Base-by-base conservation (phyloP, 805 yeast species). In the Yarrowia divulgata region DNA sequence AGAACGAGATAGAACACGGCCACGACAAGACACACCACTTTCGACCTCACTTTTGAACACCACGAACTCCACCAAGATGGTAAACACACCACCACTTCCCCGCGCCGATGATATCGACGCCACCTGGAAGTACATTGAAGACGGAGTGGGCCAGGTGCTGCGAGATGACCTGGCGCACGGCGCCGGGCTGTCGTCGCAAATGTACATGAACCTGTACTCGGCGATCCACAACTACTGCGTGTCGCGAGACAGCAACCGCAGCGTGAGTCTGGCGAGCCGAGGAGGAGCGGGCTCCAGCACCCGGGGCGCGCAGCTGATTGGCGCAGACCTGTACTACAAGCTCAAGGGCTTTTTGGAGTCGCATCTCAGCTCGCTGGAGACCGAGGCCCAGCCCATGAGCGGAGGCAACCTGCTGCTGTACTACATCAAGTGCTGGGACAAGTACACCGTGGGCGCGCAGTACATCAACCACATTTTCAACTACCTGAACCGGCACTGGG, bases 401-500 rank as follows among this genome's bases (percentile, higher is more conserved):
- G 82, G 84, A 62, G 97, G 91, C 73, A 80, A 88, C 1, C 90
- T 92, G 74, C 81, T 93, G 69, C 90, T 88, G 71, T 91, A 90
- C 76, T 95, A 95, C 75, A 97, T 91, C 55, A 84, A 88, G 75
- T 87, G 89, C 72, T 96, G 98, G 97, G 87, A 88, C 72, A 85
- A 98, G 71, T 95, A 85, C 77, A 87, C 96, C 29, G 87, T 91
- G 67, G 98, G 98, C 35, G 97, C 98, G 1, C 90, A 93, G 16
- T 90, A 91, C 78, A 80, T 95, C 77, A 93, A 92, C 78, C 95
- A 96, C 77, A 93, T 96, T 7, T 91, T 95, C 75, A 97, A 94
- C 77, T 95, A 95, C 79, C 88, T 95, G 85, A 95, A 95, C 79
- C 85, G 98, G 71, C 95, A 94, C 79, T 95, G 99, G 99, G 97